Percentiles rank a stretch among this genome's conserved stretches.
Evolutionary conservation across 345 rosid genomes (phyloP).

Genomic region (Clarkia xantiana): DNA sequence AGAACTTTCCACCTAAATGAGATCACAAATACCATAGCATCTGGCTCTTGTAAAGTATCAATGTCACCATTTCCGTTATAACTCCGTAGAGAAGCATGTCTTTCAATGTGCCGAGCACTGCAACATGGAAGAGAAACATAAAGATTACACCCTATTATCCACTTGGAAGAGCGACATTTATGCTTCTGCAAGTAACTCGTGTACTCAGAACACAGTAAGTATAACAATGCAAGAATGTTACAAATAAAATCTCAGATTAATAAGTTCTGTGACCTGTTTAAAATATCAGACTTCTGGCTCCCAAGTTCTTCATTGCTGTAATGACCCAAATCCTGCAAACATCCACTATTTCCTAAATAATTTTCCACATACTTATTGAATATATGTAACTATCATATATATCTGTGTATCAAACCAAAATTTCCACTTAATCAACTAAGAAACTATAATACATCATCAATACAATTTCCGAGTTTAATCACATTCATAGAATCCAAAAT

Average conservation of each 20-base stretch:
- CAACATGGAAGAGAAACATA: neutral
- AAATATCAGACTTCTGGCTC: conserved; percentile 14
- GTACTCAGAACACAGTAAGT: too few species aligned
- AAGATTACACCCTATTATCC: neutral
- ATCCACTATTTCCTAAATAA: too few species aligned
- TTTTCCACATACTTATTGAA: too few species aligned
- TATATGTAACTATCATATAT: too few species aligned
- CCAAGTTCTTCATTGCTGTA: conserved; percentile 10
- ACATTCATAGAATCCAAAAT: too few species aligned
- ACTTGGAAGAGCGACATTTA: neutral
- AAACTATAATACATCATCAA: too few species aligned
- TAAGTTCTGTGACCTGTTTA: conserved; percentile 18
- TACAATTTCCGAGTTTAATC: too few species aligned
- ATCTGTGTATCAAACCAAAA: too few species aligned
- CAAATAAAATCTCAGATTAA: neutral
- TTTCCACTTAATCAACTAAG: too few species aligned
- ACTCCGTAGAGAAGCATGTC: conserved; percentile 23
- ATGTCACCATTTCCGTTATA: conserved; percentile 22
- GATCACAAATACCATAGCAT: conserved; percentile 43
- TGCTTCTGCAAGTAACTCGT: neutral
- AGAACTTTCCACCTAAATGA: conserved; percentile 2
- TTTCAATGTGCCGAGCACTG: conserved; percentile 25
- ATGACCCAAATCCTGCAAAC: too few species aligned
- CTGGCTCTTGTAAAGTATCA: conserved; percentile 36
- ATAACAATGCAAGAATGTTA: conserved; percentile 2